Evolutionary conservation across 1,284 basidiomycete genomes (phyloP).

Genomic region (Ustilago tritici): DNA sequence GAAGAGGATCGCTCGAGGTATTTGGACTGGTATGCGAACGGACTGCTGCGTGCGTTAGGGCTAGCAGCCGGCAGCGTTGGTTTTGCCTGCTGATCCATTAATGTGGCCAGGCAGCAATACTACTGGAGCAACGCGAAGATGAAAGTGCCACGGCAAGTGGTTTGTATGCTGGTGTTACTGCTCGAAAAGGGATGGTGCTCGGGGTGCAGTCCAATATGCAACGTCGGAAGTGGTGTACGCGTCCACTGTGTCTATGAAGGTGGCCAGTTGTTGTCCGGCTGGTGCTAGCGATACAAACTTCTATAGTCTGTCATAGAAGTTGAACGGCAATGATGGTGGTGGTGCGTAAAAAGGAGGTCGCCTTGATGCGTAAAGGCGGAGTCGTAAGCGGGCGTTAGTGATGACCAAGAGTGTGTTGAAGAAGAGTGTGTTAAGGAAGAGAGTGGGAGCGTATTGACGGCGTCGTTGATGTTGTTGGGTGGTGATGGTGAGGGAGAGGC

Average conservation of each 20-base stretch:
- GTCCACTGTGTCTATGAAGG: no score
- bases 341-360: conserved; percentile 2
- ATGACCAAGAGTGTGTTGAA: neutral
- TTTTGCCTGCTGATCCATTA: conserved; percentile 54
- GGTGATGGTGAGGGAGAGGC: neutral
- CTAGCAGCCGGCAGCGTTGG: conserved; percentile 48
- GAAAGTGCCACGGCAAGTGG: neutral
- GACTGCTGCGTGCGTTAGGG: conserved; percentile 52
- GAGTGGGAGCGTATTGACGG: conserved; percentile 11
- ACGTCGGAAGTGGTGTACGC: no score
- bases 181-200: neutral
- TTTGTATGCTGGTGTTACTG: neutral
- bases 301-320: no score
- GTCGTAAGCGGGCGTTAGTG: neutral
- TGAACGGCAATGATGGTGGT: neutral
- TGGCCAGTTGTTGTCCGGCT: no score
- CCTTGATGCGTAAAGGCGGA: neutral
- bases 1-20: conserved; percentile 63
- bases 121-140: neutral
- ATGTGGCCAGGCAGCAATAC: neutral
- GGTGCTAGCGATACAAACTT: no score
- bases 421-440: neutral
- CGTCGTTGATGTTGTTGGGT: conserved; percentile 11
- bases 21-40: conserved; percentile 65
- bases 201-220: no score